A percentile compares a stretch with the other conserved stretches of the same genome.
Conservation (phyloP, 2,329 filamentous ascomycete genomes). For the Penicillium corylophilum region DNA sequence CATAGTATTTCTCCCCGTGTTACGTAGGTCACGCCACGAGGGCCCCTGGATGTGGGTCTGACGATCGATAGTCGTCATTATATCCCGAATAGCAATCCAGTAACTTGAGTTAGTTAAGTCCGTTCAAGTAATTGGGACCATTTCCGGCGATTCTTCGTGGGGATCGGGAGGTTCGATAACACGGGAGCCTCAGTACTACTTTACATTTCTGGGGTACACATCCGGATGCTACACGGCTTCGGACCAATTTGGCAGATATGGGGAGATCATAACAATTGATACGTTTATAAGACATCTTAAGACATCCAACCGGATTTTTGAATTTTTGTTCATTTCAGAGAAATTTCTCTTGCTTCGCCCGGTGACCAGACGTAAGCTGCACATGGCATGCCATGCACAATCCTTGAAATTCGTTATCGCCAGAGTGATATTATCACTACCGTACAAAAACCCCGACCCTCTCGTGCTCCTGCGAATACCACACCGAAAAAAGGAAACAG, state of each 20-base stretch:
- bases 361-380: slow-evolving; percentile 30
- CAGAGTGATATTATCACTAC: slow-evolving; percentile 28
- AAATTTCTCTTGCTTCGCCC: slow-evolving; percentile 54
- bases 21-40: slow-evolving; percentile 1
- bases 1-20: background rate
- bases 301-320: slow-evolving; percentile 32
- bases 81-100: background rate
- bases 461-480: slow-evolving; percentile 22
- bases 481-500: slow-evolving; percentile 29
- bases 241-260: background rate
- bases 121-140: background rate
- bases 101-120: background rate
- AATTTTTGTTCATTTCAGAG: slow-evolving; percentile 43
- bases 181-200: background rate
- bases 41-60: slow-evolving; percentile 8
- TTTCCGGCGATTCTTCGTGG: background rate
- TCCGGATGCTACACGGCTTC: background rate
- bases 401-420: slow-evolving; percentile 33
- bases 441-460: slow-evolving; percentile 28
- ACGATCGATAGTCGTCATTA: slow-evolving; percentile 1
- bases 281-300: background rate
- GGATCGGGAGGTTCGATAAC: background rate
- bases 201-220: background rate
- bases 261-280: background rate
- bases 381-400: slow-evolving; percentile 29